Evolutionary conservation across 495 filamentous ascomycete genomes (phyloP), one percentile per base, ranked within the genome.

Genomic region (Astrothelium macrocarpum): DNA sequence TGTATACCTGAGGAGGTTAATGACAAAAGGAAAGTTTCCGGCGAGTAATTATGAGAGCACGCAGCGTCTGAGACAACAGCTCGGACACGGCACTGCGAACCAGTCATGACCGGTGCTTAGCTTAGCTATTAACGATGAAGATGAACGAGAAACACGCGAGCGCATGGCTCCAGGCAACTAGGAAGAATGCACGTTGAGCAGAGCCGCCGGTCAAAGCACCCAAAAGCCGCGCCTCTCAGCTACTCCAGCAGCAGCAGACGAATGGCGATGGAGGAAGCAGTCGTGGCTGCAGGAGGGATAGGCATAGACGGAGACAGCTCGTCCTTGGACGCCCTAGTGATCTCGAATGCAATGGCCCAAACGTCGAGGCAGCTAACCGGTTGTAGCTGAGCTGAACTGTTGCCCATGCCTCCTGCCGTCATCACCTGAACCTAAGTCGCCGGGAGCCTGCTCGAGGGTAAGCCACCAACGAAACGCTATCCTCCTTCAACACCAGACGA

Each of bases 191-290:
- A 56, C 49, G 23, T 56, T 29, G 10, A 29, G 25, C 25, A 56
- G 49, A 56, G 49, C 49, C 49, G 49, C 49, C 49, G 49, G 49
- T 56, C 49, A 56, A 29, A 26, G 49, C n/a, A n/a, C n/a, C n/a
- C n/a, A n/a, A n/a, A n/a, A 25, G 49, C 29, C 25, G 49, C 25
- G 49, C 49, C 5, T 29, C 49, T 49, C 49, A 56, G 49, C 49
- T 49, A 20, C n/a, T 14, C n/a, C 49, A 29, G 34, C 34, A 16
- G 49, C 12, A n/a, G 25, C 5, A 23, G 20, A 29, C 49, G 49
- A 56, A 56, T 56, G 5, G 49, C 49, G n/a, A 12, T 9, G 20
- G 7, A 56, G 49, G 16, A 29, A 56, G 25, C 49, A 20, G 7
- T 29, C 49, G 5, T 26, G 49, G 23, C 23, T 28, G 25, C 2